These are phyloP conservation scores for cucumber (Cucumis sativus) DNA, from an alignment of 306 rosid genomes.

Conservation along the genomic window DNA sequence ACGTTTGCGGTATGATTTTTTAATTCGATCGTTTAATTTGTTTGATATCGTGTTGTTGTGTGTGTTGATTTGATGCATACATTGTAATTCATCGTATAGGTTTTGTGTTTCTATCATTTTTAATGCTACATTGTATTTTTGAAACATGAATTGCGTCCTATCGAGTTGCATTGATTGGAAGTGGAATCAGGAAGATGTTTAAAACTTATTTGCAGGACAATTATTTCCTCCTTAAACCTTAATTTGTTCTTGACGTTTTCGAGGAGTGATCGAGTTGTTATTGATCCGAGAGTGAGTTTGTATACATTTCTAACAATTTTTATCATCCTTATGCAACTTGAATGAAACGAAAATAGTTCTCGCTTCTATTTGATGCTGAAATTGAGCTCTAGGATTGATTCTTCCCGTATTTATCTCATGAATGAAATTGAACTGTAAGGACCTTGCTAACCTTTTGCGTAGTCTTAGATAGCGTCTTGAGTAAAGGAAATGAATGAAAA, in stretches of 20 bases:
- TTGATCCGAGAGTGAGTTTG: not conserved
- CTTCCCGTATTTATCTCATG: not conserved
- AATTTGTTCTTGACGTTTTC: not conserved
- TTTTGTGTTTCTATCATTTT: not conserved
- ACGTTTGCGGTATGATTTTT: slow-evolving; percentile 57
- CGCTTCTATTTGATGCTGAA: not conserved
- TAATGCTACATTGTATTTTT: not conserved
- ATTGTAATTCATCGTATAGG: not conserved
- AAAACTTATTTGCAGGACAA: not conserved
- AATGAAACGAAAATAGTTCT: not conserved
- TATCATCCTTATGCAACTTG: not conserved
- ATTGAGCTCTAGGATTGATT: not conserved
- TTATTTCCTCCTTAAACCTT: not conserved
- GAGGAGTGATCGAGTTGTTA: not conserved
- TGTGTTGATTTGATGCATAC: not conserved
- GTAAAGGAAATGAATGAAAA: not conserved
- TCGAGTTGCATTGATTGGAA: not conserved
- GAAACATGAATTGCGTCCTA: not conserved
- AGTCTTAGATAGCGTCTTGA: not conserved
- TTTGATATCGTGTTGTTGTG: not conserved
- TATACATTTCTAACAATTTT: not conserved
- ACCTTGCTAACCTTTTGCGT: not conserved
- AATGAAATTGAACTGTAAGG: not conserved
- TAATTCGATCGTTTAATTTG: not conserved
- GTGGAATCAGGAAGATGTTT: not conserved